These are phyloP conservation scores for Globisporangium lucens DNA, from an alignment of 352 stramenopile species.

Conservation along the genomic window DNA sequence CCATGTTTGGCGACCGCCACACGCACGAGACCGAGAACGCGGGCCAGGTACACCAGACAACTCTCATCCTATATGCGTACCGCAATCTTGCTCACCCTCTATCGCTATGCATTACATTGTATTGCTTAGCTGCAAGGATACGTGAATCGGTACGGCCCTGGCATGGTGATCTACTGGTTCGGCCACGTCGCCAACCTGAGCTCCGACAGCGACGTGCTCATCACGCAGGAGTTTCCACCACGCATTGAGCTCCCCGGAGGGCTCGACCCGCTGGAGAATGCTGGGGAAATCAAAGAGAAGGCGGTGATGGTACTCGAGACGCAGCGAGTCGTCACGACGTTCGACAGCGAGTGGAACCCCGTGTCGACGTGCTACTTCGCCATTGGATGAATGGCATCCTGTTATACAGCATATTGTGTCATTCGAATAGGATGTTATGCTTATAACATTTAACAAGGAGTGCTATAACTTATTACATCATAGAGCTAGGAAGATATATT, in stretches of 20 bases:
- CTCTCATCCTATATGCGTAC: neutral
- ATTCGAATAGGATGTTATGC: neutral
- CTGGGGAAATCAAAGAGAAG: constrained; percentile 20
- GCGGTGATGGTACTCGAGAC: constrained; percentile 19
- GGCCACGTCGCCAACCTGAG: constrained; percentile 60
- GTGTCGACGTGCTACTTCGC: constrained; percentile 28
- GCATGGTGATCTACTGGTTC: constrained; percentile 75
- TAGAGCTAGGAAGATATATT: neutral
- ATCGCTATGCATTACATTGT: neutral
- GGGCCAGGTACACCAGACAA: neutral
- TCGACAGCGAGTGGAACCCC: constrained; percentile 40
- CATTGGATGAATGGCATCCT: neutral
- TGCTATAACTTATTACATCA: neutral
- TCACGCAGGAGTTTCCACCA: constrained; percentile 52
- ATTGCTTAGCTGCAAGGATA: neutral
- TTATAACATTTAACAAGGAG: neutral
- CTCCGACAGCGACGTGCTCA: constrained; percentile 53
- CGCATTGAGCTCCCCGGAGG: constrained; percentile 56
- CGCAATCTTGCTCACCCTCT: neutral
- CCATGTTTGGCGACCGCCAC: neutral
- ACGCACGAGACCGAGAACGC: neutral
- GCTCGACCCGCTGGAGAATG: constrained; percentile 33
- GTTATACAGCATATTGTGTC: neutral
- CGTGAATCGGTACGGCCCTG: neutral
- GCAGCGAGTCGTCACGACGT: constrained; percentile 27